Conservation (phyloP, 768 basidiomycete species). For the Strobilomyces echinocephalus region DNA sequence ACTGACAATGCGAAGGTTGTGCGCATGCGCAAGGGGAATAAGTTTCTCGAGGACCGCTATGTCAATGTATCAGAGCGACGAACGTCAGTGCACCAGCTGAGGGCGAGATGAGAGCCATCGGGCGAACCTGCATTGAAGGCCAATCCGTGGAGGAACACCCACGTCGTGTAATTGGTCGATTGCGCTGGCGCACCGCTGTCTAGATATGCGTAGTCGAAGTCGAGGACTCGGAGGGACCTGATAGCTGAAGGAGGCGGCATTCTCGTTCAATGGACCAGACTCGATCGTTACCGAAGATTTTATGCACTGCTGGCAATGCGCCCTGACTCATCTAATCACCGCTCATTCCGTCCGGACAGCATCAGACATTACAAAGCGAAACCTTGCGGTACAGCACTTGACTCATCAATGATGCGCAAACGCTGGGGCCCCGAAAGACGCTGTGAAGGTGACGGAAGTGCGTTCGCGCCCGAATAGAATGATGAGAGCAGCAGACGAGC, state of each 20-base stretch:
- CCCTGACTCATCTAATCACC: too few relatives aligned
- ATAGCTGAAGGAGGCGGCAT: slow-evolving; percentile 1
- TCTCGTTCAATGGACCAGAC: neutral
- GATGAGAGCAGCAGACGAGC: too few relatives aligned
- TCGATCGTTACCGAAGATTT: neutral
- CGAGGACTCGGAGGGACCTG: slow-evolving; percentile 12
- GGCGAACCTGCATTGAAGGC: slow-evolving; percentile 20
- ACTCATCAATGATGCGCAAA: too few relatives aligned
- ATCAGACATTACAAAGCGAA: too few relatives aligned
- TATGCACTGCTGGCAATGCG: too few relatives aligned
- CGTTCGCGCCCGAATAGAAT: too few relatives aligned
- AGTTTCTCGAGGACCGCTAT: slow-evolving; percentile 14
- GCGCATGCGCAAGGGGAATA: slow-evolving; percentile 18
- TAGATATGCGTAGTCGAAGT: slow-evolving; percentile 18
- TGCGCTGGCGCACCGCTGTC: slow-evolving; percentile 19
- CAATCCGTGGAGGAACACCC: slow-evolving; percentile 19
- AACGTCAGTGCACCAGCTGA: neutral
- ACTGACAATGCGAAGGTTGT: slow-evolving; percentile 22
- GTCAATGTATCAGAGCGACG: neutral
- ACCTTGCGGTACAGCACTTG: too few relatives aligned
- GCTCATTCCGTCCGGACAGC: too few relatives aligned
- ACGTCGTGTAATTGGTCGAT: slow-evolving; percentile 18
- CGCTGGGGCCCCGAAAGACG: too few relatives aligned
- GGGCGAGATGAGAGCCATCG: neutral
- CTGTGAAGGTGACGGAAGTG: too few relatives aligned